Evolutionary conservation across 2,329 filamentous ascomycete species (phyloP).

Genomic region (Cadophora malorum): DNA sequence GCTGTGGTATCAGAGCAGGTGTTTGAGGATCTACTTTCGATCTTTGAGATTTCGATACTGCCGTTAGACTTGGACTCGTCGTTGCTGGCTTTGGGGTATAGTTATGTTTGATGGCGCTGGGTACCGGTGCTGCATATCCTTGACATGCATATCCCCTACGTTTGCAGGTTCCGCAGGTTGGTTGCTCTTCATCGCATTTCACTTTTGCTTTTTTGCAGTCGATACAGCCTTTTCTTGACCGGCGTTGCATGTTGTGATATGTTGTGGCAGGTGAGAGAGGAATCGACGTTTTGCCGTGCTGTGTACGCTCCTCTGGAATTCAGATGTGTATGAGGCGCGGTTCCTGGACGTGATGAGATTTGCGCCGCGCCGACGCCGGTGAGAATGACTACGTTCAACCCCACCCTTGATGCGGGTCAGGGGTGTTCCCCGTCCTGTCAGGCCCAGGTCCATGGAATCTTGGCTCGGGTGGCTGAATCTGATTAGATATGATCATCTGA

Average conservation of each 20-base stretch:
- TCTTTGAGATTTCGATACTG: neutral
- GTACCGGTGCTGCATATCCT: conserved; percentile 37
- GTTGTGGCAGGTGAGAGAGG: neutral
- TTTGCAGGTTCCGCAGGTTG: conserved; percentile 45
- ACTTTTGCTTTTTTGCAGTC: conserved; percentile 71
- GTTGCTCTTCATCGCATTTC: conserved; percentile 65
- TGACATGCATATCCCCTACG: conserved; percentile 44
- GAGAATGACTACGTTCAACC: neutral
- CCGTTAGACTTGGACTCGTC: neutral
- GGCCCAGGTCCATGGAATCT: conserved; percentile 7
- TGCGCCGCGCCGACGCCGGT: conserved; percentile 10
- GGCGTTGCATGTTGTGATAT: conserved; percentile 23
- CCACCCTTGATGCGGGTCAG: neutral
- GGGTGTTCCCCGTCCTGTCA: conserved; percentile 11
- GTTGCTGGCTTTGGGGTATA: neutral
- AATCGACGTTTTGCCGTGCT: neutral
- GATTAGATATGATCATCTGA: conserved; percentile 13
- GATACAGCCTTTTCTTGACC: conserved; percentile 56
- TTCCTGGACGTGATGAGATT: conserved; percentile 12
- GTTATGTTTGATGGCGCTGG: conserved; percentile 2
- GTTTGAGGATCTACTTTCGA: conserved; percentile 5
- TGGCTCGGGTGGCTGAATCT: conserved; percentile 7
- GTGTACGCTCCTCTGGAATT: neutral
- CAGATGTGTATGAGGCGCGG: neutral
- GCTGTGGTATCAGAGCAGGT: conserved; percentile 2